Base-by-base conservation (phyloP, 106 monocot species). In the Allium cepa region DNA sequence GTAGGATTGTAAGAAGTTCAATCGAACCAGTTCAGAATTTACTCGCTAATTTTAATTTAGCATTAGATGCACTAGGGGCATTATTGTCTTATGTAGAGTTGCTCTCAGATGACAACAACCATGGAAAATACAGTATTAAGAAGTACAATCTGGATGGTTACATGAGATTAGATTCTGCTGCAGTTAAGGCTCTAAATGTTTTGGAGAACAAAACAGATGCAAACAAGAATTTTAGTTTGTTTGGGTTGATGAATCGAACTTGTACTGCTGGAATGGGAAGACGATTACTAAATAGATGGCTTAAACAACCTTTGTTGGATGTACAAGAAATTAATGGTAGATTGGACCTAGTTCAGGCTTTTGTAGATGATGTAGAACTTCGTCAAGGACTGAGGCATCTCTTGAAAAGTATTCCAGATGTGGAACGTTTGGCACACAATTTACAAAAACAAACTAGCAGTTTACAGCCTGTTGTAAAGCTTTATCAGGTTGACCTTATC, bases 201-300 rank as follows among this genome's bases (percentile, higher is more conserved):
- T 68, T 90, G 51, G 92, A 99, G 76, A 79, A 76, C 72, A 99
- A 87, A 76, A 89, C 92, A 59, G 97, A 99, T 77, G 66, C 87
- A 80, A 99, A 99, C 70, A 99, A 92, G 74, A 99, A 89, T 76
- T 99, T 84, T 63, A 99, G 97, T 73, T 75, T 97, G 83, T 92
- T 97, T 77, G 97, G 97, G 50, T 68, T 97, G 46, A 88, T 97
- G 97, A 92, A 97, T 73, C 86, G 89, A 75, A 97, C 97, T 11
- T 97, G 89, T 76, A 92, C 97, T 62, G 97, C 88, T 80, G 97
- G 97, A 9, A 92, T 97, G 97, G 97, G 97, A 28, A 97, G 89
- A 79, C 67, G 97, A 56, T 70, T 97, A 49, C 67, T 97, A 46
- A 97, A 89, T 26, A 83, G 92, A 73, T 97, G 97, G 97, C 84